These are phyloP conservation scores for Tritrichomonas musculus DNA, from an alignment of 208 protist species.

Conservation along the genomic window DNA sequence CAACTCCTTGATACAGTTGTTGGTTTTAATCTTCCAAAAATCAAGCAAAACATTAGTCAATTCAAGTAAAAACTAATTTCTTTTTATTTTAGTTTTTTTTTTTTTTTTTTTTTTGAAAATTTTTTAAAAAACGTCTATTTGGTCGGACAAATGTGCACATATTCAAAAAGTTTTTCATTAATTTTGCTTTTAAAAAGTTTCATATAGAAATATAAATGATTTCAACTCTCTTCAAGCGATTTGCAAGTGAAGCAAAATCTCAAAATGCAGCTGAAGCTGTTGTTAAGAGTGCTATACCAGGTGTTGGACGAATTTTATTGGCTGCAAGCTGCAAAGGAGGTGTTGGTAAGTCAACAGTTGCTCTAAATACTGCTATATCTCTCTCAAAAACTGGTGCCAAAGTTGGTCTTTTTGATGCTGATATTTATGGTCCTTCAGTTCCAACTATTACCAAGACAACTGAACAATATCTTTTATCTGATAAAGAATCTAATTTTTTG, in stretches of 20 bases:
- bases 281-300: background rate
- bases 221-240: no score
- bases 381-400: slow-evolving; percentile 11
- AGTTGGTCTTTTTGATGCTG: slow-evolving; percentile 50
- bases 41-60: background rate
- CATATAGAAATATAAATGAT: no score
- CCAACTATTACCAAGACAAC: slow-evolving; percentile 42
- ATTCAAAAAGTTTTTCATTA: no score
- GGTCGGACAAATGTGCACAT: no score
- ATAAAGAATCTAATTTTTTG: background rate
- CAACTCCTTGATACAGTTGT: background rate
- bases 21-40: background rate
- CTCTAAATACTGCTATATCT: slow-evolving; percentile 42
- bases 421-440: slow-evolving; percentile 51
- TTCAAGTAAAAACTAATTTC: background rate
- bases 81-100: background rate
- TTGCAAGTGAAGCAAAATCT: no score
- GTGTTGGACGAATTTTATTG: background rate
- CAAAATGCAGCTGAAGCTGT: background rate
- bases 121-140: no score
- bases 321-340: slow-evolving; percentile 43
- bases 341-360: slow-evolving; percentile 53
- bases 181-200: no score
- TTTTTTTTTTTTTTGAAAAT: background rate
- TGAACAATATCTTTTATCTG: background rate